phyloP scores from a whole-genome alignment of 768 basidiomycete genomes.

The Dentipellis fragilis region DNA sequence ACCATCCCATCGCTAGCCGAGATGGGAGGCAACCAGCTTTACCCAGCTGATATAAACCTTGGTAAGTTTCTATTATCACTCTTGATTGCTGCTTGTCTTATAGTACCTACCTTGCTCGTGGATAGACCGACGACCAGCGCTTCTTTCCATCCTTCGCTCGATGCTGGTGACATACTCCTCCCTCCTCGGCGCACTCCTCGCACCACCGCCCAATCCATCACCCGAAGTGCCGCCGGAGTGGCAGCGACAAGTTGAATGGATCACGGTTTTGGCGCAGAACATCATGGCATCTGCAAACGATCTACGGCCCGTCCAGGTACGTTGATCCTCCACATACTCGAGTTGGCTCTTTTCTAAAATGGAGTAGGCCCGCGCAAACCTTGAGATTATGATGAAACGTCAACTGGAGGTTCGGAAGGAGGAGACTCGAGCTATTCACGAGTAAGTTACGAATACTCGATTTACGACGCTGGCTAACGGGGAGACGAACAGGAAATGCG shows the following conservation, averaged over 20 bases:
- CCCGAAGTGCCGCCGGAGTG: slow-evolving; percentile 49
- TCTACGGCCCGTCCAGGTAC: slow-evolving; percentile 76
- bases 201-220: slow-evolving; percentile 46
- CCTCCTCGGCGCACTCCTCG: slow-evolving; percentile 58
- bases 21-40: slow-evolving; percentile 70
- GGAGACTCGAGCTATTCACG: slow-evolving; percentile 60
- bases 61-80: slow-evolving; percentile 31
- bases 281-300: slow-evolving; percentile 88
- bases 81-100: neutral
- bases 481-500: slow-evolving; percentile 50
- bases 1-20: slow-evolving; percentile 75
- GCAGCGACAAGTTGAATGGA: slow-evolving; percentile 72
- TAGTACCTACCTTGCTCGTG: neutral
- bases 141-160: slow-evolving; percentile 63
- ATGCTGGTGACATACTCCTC: slow-evolving; percentile 73
- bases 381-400: slow-evolving; percentile 73
- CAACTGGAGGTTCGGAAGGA: slow-evolving; percentile 66
- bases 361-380: slow-evolving; percentile 61
- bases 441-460: slow-evolving; percentile 32
- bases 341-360: neutral
- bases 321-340: slow-evolving; percentile 4
- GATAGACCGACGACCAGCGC: slow-evolving; percentile 68
- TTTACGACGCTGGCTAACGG: neutral
- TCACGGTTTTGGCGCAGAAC: slow-evolving; percentile 72
- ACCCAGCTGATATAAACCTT: slow-evolving; percentile 58